Evolutionary conservation across 805 yeast genomes (phyloP).

Genomic region (Martiniozyma abietophila): DNA sequence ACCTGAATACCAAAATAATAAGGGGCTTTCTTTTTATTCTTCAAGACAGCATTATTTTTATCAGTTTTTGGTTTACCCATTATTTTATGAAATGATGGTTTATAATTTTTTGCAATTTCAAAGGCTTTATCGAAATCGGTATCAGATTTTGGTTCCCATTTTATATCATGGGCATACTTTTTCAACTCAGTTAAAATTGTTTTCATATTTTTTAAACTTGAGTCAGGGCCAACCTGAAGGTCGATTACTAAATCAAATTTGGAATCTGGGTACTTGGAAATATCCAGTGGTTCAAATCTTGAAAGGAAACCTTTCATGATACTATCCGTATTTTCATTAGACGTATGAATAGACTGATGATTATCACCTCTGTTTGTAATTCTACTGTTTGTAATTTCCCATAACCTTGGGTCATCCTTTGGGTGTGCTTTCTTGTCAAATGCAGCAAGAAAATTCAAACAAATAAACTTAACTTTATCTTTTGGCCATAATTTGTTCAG

Average conservation of each 20-base stretch:
- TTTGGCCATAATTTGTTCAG: slow-evolving; percentile 36
- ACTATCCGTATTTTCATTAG: slow-evolving; percentile 35
- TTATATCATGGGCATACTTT: slow-evolving; percentile 34
- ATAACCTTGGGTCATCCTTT: slow-evolving; percentile 25
- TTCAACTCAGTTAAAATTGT: slow-evolving; percentile 32
- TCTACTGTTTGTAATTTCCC: slow-evolving; percentile 48
- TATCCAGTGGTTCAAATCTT: slow-evolving; percentile 55
- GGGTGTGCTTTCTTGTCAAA: slow-evolving; percentile 19
- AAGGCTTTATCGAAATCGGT: slow-evolving; percentile 39
- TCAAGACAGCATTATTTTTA: not conserved
- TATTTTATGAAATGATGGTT: slow-evolving; percentile 39
- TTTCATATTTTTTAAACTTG: slow-evolving; percentile 43
- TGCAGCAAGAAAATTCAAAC: slow-evolving; percentile 54
- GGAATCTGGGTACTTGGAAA: slow-evolving; percentile 45
- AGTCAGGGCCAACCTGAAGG: slow-evolving; percentile 36
- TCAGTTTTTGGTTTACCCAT: slow-evolving; percentile 13
- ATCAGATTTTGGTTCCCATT: slow-evolving; percentile 31
- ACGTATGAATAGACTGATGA: slow-evolving; percentile 70
- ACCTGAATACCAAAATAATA: slow-evolving; percentile 39
- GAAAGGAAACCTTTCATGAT: slow-evolving; percentile 70
- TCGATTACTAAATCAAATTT: slow-evolving; percentile 58
- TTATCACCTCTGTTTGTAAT: slow-evolving; percentile 70
- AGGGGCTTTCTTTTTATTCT: slow-evolving; percentile 20
- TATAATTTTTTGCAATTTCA: slow-evolving; percentile 40
- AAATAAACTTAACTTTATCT: slow-evolving; percentile 47